Conservation (phyloP, 2,329 filamentous ascomycete genomes). For the Sporothrix sp. region DNA sequence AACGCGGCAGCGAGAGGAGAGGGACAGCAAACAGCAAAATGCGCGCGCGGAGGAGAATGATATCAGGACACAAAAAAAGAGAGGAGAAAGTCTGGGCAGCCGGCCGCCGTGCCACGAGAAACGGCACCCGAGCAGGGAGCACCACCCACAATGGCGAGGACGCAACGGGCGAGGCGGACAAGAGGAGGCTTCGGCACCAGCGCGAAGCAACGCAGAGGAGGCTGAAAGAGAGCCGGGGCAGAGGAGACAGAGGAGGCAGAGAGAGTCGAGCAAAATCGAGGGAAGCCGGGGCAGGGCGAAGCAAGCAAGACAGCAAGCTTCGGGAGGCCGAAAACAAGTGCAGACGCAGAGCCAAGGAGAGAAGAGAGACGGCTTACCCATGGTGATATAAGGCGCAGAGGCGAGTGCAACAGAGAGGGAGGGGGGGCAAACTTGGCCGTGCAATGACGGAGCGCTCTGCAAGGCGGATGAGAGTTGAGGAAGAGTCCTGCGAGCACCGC, state of each 20-base stretch:
- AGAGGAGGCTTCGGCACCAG: too few species aligned
- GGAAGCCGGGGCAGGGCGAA: not conserved
- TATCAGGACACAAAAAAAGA: too few species aligned
- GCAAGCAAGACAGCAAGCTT: not conserved
- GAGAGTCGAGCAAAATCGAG: not conserved
- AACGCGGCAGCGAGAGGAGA: not conserved
- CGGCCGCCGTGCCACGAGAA: not conserved
- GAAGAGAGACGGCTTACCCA: not conserved
- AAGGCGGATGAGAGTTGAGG: conserved; percentile 5
- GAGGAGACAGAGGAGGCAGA: not conserved
- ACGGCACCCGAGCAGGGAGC: too few species aligned
- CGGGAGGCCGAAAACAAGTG: not conserved
- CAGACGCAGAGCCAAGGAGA: not conserved
- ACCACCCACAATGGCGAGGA: not conserved
- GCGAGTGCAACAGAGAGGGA: not conserved
- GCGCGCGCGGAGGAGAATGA: too few species aligned
- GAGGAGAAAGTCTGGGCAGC: not conserved
- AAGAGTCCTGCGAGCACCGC: not conserved
- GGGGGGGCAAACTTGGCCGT: conserved; percentile 9
- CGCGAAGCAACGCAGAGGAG: not conserved
- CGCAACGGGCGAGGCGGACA: not conserved
- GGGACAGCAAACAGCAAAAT: not conserved
- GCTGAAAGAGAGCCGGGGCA: not conserved
- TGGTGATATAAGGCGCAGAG: conserved; percentile 7
- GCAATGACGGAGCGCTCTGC: not conserved